These are phyloP conservation scores for Calonectria leucothoes DNA, from an alignment of 2,329 filamentous ascomycete genomes.

Conservation along the genomic window DNA sequence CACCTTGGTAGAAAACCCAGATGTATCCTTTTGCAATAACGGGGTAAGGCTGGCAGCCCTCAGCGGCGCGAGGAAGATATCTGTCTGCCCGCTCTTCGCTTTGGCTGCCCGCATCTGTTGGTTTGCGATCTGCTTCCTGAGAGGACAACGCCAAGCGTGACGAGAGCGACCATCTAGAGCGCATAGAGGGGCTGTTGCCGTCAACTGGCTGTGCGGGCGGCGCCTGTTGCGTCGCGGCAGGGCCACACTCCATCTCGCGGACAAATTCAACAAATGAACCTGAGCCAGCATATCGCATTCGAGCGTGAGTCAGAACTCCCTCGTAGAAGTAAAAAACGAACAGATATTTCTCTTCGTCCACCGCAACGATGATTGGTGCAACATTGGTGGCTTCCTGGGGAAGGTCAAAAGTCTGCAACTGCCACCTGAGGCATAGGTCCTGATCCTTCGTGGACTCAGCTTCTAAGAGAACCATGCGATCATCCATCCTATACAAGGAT, in stretches of 20 bases:
- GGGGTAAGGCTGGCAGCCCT: constrained; percentile 9
- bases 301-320: not conserved
- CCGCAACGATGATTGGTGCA: not conserved
- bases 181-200: not conserved
- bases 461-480: not conserved
- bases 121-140: not conserved
- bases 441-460: not conserved
- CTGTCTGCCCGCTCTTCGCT: not conserved
- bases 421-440: constrained; percentile 13
- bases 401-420: constrained; percentile 7
- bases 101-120: not conserved
- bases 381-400: not conserved
- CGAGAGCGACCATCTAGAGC: constrained; percentile 2
- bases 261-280: constrained; percentile 5
- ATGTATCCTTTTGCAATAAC: not conserved
- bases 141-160: not conserved
- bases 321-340: constrained; percentile 5
- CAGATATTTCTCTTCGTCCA: not conserved
- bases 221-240: not conserved
- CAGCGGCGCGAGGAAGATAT: not conserved
- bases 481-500: not conserved
- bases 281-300: constrained; percentile 3
- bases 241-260: not conserved
- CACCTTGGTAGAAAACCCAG: constrained; percentile 18
- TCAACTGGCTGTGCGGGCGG: not conserved